phyloP scores from a whole-genome alignment of 2,329 filamentous ascomycete genomes.

The Penicillium freii region DNA sequence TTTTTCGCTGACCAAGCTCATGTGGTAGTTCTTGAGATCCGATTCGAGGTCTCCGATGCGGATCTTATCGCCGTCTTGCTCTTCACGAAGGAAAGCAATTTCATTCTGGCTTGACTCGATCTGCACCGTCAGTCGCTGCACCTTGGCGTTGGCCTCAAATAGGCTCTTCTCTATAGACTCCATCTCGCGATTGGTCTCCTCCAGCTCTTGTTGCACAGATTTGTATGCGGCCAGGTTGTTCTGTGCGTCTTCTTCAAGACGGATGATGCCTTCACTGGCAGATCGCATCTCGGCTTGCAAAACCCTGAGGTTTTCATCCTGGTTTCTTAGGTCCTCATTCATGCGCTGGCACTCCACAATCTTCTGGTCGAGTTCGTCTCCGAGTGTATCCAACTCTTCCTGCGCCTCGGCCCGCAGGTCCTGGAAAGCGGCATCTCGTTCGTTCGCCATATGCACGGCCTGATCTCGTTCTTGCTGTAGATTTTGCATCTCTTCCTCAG shows the following conservation, averaged over 20 bases:
- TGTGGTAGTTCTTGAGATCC: conserved; percentile 73
- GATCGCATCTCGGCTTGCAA: conserved; percentile 91
- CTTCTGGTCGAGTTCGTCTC: conserved; percentile 68
- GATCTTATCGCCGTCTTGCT: conserved; percentile 97
- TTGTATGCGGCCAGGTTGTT: conserved; percentile 75
- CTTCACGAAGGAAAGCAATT: conserved; percentile 90
- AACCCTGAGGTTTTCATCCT: conserved; percentile 84
- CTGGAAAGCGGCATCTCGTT: conserved; percentile 54
- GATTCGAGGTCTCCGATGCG: conserved; percentile 93
- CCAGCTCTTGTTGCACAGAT: conserved; percentile 76
- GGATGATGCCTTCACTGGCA: conserved; percentile 80
- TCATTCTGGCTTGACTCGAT: conserved; percentile 90
- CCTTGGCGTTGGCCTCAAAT: conserved; percentile 81
- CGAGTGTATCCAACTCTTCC: conserved; percentile 57
- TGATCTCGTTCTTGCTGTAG: conserved; percentile 85
- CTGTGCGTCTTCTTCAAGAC: conserved; percentile 85
- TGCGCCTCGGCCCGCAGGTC: conserved; percentile 58
- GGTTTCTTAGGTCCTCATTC: conserved; percentile 69
- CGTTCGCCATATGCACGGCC: conserved; percentile 69
- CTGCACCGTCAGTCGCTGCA: conserved; percentile 82
- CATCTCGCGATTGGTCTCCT: conserved; percentile 81
- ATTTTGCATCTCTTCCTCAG: conserved; percentile 74
- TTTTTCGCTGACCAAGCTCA: conserved; percentile 77
- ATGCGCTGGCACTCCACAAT: conserved; percentile 68
- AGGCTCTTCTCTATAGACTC: conserved; percentile 82